Base-by-base conservation (phyloP, 352 stramenopile species). In the Pythium sp. region DNA sequence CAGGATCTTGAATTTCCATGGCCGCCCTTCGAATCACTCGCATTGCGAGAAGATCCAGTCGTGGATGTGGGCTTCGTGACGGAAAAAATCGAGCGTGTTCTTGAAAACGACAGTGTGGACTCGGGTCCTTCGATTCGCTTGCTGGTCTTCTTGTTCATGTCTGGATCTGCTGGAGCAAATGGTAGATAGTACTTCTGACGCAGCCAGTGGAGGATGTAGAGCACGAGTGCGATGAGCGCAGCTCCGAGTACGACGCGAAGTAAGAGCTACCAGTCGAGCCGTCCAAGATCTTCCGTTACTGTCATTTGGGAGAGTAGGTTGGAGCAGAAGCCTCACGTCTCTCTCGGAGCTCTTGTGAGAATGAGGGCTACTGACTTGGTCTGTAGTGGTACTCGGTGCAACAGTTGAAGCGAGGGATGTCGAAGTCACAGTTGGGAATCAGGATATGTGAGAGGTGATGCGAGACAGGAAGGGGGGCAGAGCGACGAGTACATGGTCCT, bases 101-200 rank as follows among this genome's bases (percentile, higher is more conserved):
- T 62, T 62, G 34, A 62, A 32, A 62, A 32, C 15, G 57, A 34
- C 12, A 62, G 34, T 34, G 30, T 62, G n/a, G 57, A 62, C 34
- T 28, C n/a, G 30, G 57, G 57, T 34, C 53, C 34, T 51, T 62
- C 57, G 22, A 51, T 41, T 11, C n/a, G 9, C n/a, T 28, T 36
- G 6, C 59, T 38, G 0, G 15, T 15, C 2, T 36, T 38, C 12
- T 22, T 36, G 28, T 32, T 32, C 24, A 20, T 5, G 3, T 36
- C 32, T 7, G 6, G 2, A 30, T 22, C 54, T 6, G 14, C n/a
- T 24, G 24, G 6, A 22, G 18, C 15, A 26, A 24, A 5, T 67
- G 36, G 38, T 2, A 5, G 28, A 28, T 46, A 30, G 8, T 28
- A 24, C 9, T 55, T 55, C 24, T 32, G 41, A 15, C 43, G 18